Conservation (phyloP, 2,329 filamentous ascomycete genomes). For the Ceratocystis huliohia region DNA sequence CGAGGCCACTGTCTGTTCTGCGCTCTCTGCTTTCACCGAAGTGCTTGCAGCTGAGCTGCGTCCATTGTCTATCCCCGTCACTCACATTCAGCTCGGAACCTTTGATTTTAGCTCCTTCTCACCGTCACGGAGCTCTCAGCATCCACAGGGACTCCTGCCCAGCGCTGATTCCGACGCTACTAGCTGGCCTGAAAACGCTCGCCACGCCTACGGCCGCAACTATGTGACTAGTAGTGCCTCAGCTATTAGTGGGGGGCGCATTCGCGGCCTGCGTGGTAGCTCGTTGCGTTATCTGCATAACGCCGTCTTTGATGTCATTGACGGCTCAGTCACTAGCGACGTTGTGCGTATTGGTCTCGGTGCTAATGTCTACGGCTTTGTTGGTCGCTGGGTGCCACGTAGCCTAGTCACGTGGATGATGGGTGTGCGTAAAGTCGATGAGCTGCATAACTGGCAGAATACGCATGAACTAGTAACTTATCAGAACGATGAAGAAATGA, state of each 20-base stretch:
- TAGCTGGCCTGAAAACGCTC: slow-evolving; percentile 50
- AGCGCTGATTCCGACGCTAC: slow-evolving; percentile 36
- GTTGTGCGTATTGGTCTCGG: slow-evolving; percentile 74
- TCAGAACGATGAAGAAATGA: slow-evolving; percentile 8
- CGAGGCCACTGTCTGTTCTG: slow-evolving; percentile 74
- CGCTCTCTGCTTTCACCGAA: slow-evolving; percentile 72
- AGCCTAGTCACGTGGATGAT: slow-evolving; percentile 87
- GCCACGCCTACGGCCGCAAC: slow-evolving; percentile 50
- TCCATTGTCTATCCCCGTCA: slow-evolving; percentile 63
- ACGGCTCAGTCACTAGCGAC: slow-evolving; percentile 46
- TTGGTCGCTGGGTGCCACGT: slow-evolving; percentile 67
- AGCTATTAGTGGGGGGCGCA: slow-evolving; percentile 43
- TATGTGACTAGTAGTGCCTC: slow-evolving; percentile 44
- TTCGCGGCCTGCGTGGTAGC: slow-evolving; percentile 52
- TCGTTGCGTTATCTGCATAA: slow-evolving; percentile 70
- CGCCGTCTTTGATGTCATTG: slow-evolving; percentile 79
- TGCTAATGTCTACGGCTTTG: slow-evolving; percentile 69
- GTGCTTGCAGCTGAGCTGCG: slow-evolving; percentile 68
- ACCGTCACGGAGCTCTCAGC: slow-evolving; percentile 30
- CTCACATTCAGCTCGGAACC: slow-evolving; percentile 80
- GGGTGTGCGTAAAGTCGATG: slow-evolving; percentile 54
- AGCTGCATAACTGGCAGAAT: slow-evolving; percentile 43
- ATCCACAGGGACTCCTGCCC: slow-evolving; percentile 30
- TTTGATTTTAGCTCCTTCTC: slow-evolving; percentile 68
- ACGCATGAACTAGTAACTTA: slow-evolving; percentile 22